phyloP scores from a whole-genome alignment of 169 alveolate genomes.

The Eimeria acervulina region DNA sequence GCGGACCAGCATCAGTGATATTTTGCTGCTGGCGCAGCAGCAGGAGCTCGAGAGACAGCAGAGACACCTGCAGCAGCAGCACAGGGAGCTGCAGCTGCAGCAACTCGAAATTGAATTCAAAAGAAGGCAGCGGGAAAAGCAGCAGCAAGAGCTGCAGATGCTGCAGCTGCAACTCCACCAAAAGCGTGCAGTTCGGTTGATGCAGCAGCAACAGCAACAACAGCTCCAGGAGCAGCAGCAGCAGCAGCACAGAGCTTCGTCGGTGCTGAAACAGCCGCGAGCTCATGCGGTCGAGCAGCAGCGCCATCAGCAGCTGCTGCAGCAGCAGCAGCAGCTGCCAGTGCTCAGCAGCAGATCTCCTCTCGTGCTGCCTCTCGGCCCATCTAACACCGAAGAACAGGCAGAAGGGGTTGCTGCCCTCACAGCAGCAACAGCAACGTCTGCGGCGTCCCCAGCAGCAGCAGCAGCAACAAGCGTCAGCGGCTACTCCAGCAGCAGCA shows the following conservation, averaged over 20 bases:
- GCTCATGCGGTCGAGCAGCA: not conserved
- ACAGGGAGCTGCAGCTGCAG: slow-evolving; percentile 61
- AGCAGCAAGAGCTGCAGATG: slow-evolving; percentile 42
- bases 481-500: not conserved
- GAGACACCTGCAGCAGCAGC: slow-evolving; percentile 55
- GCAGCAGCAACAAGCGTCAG: not conserved
- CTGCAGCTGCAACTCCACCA: slow-evolving; percentile 50
- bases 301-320: not conserved
- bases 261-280: not conserved
- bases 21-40: slow-evolving; percentile 34
- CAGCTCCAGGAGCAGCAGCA: slow-evolving; percentile 31
- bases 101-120: slow-evolving; percentile 28
- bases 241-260: not conserved
- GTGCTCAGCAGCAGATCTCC: not conserved
- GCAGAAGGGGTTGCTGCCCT: not conserved
- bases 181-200: not conserved
- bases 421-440: not conserved
- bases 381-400: not conserved
- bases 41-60: slow-evolving; percentile 57
- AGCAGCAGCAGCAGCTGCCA: slow-evolving; percentile 4
- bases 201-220: slow-evolving; percentile 45
- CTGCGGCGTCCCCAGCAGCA: not conserved
- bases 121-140: slow-evolving; percentile 33
- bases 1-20: not conserved
- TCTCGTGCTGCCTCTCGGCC: not conserved